Percentiles rank a stretch among this genome's conserved stretches.
These are phyloP conservation scores for Cordyceps tenuipes DNA, from an alignment of 2,329 filamentous ascomycete species.

Conservation along the genomic window DNA sequence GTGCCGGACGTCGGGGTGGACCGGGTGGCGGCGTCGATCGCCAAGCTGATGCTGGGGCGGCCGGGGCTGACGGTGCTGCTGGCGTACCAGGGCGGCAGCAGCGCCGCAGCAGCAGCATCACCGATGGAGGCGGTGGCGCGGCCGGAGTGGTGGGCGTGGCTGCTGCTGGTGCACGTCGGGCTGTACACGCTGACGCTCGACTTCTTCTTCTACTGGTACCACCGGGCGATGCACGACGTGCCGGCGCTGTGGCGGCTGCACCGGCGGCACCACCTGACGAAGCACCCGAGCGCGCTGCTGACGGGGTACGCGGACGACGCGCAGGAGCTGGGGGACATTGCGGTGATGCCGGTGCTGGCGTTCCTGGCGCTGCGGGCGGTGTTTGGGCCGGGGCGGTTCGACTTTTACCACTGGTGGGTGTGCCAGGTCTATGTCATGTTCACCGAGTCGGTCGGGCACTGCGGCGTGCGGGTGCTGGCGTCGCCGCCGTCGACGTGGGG, in stretches of 20 bases:
- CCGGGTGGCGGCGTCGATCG: slow-evolving; percentile 22
- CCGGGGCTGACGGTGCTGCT: slow-evolving; percentile 25
- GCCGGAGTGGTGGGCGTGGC: slow-evolving; percentile 20
- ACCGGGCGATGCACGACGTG: slow-evolving; percentile 33
- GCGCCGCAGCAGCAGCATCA: neutral
- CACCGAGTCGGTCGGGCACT: slow-evolving; percentile 30
- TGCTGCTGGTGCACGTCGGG: slow-evolving; percentile 27
- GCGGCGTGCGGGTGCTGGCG: slow-evolving; percentile 27
- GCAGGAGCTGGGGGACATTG: slow-evolving; percentile 35
- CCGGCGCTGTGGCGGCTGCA: slow-evolving; percentile 29
- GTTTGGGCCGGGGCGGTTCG: slow-evolving; percentile 28
- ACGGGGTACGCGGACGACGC: slow-evolving; percentile 33
- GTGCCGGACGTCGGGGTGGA: slow-evolving; percentile 28
- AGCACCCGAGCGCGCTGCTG: slow-evolving; percentile 32
- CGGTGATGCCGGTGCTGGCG: slow-evolving; percentile 30
- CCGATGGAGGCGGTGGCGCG: slow-evolving; percentile 16
- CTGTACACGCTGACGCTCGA: slow-evolving; percentile 30
- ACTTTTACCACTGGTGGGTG: slow-evolving; percentile 39
- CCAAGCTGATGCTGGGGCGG: slow-evolving; percentile 23
- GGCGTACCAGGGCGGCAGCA: slow-evolving; percentile 19
- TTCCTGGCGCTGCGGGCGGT: slow-evolving; percentile 26
- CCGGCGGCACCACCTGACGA: slow-evolving; percentile 36
- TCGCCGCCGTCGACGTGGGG: slow-evolving; percentile 23
- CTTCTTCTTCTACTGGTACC: slow-evolving; percentile 34
- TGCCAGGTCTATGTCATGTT: slow-evolving; percentile 35